phyloP scores from a whole-genome alignment of 768 basidiomycete species.

The Mycena haematopus region DNA sequence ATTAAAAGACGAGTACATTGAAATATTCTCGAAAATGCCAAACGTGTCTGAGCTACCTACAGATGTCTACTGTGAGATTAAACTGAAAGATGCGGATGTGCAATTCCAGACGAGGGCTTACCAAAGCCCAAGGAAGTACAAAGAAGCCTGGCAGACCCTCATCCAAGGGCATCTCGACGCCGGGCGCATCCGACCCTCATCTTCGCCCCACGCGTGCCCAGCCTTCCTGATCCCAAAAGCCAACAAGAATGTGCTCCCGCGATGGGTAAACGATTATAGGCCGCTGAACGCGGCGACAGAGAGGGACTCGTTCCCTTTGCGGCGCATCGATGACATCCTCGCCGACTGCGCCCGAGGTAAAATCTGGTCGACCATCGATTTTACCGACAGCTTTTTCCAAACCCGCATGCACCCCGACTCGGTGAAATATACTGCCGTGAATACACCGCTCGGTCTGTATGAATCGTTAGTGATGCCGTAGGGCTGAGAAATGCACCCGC shows the following conservation, averaged over 20 bases:
- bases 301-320: background rate
- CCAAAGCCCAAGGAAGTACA: slow-evolving; percentile 40
- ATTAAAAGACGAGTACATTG: background rate
- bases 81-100: slow-evolving; percentile 26
- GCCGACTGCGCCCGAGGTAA: background rate
- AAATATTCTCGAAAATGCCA: slow-evolving; percentile 30
- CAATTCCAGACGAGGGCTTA: slow-evolving; percentile 29
- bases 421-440: too few species aligned
- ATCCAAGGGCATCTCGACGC: slow-evolving; percentile 29
- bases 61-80: slow-evolving; percentile 31
- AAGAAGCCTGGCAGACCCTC: slow-evolving; percentile 38
- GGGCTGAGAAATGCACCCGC: too few species aligned
- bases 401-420: too few species aligned
- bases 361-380: too few species aligned
- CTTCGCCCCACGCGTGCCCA: slow-evolving; percentile 38
- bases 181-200: background rate
- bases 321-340: background rate
- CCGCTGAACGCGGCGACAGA: background rate
- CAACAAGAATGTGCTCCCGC: slow-evolving; percentile 35
- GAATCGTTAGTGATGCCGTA: too few species aligned
- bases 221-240: slow-evolving; percentile 22
- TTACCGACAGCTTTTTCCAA: too few species aligned
- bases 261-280: slow-evolving; percentile 45
- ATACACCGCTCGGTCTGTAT: too few species aligned
- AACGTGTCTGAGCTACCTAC: slow-evolving; percentile 35